A percentile compares a stretch with the other conserved stretches of the same genome.
Conservation (phyloP, 345 rosid genomes). For the Limnanthes douglasii region DNA sequence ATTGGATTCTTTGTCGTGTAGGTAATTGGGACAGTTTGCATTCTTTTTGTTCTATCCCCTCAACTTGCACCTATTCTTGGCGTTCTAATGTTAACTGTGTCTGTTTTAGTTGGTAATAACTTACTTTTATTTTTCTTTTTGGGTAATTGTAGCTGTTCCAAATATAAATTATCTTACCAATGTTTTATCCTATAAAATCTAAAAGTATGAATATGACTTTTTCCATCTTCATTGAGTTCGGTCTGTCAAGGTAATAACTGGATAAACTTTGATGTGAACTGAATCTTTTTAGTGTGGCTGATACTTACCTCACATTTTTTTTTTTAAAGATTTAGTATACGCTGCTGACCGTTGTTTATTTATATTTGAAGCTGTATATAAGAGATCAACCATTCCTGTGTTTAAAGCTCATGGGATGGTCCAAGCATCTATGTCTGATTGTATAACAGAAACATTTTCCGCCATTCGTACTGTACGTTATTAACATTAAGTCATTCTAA, state of each 20-base stretch:
- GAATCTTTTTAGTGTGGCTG: background rate
- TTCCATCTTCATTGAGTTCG: background rate
- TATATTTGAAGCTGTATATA: conserved; percentile 48
- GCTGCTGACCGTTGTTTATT: conserved; percentile 14
- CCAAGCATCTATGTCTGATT: conserved; percentile 90
- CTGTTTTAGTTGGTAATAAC: conserved; percentile 63
- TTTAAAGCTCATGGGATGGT: conserved; percentile 79
- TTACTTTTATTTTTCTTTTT: conserved; percentile 5
- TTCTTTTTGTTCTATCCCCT: conserved; percentile 64
- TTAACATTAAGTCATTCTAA: conserved; percentile 1
- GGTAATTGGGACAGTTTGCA: conserved; percentile 76
- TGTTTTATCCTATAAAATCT: background rate
- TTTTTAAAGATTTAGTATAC: conserved; percentile 7
- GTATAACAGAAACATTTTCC: conserved; percentile 83
- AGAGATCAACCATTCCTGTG: conserved; percentile 77
- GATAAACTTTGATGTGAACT: too few relatives aligned
- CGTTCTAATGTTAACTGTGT: conserved; percentile 54
- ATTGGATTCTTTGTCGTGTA: conserved; percentile 15
- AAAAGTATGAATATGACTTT: too few relatives aligned
- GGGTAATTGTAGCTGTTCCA: background rate
- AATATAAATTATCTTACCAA: background rate
- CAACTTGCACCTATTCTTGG: conserved; percentile 90
- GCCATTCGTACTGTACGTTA: conserved; percentile 84
- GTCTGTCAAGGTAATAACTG: background rate
- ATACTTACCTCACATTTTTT: background rate